Evolutionary conservation across 805 yeast genomes (phyloP).

Genomic region (Candida pseudoglaebosa): DNA sequence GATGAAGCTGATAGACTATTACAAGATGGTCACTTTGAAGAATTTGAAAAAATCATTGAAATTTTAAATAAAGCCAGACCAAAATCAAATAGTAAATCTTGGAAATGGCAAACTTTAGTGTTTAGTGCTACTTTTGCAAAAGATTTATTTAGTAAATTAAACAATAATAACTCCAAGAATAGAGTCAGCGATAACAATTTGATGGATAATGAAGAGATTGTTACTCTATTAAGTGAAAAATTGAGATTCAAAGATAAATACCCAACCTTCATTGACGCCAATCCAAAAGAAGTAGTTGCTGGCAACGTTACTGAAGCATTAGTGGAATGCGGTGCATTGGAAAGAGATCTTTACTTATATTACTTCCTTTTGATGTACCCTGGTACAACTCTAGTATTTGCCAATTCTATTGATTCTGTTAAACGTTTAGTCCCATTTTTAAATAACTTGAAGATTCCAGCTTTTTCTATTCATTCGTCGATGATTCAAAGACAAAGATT

Average conservation of each 20-base stretch:
- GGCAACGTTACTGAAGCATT: constrained; percentile 75
- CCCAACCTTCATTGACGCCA: constrained; percentile 77
- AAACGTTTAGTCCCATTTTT: constrained; percentile 78
- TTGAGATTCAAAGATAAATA: constrained; percentile 62
- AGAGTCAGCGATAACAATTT: constrained; percentile 28
- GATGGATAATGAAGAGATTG: constrained; percentile 54
- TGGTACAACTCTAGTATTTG: constrained; percentile 85
- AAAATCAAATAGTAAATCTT: constrained; percentile 25
- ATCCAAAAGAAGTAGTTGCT: constrained; percentile 79
- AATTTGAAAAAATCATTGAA: constrained; percentile 74
- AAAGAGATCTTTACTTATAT: constrained; percentile 85
- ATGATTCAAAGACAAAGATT: constrained; percentile 94
- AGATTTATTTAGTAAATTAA: constrained; percentile 75
- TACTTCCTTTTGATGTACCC: constrained; percentile 84
- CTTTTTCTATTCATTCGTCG: constrained; percentile 82
- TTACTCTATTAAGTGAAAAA: constrained; percentile 62
- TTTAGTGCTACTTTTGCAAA: constrained; percentile 91
- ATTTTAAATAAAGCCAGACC: constrained; percentile 52
- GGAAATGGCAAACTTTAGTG: constrained; percentile 78
- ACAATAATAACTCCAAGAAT: constrained; percentile 26
- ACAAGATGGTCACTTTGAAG: constrained; percentile 96
- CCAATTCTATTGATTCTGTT: constrained; percentile 93
- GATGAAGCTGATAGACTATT: constrained; percentile 96
- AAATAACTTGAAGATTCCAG: constrained; percentile 61
- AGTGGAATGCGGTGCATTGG: constrained; percentile 86